A percentile compares a stretch with the other conserved stretches of the same genome.
Conservation (phyloP, 1,284 basidiomycete species). For the Leucoagaricus sp. region DNA sequence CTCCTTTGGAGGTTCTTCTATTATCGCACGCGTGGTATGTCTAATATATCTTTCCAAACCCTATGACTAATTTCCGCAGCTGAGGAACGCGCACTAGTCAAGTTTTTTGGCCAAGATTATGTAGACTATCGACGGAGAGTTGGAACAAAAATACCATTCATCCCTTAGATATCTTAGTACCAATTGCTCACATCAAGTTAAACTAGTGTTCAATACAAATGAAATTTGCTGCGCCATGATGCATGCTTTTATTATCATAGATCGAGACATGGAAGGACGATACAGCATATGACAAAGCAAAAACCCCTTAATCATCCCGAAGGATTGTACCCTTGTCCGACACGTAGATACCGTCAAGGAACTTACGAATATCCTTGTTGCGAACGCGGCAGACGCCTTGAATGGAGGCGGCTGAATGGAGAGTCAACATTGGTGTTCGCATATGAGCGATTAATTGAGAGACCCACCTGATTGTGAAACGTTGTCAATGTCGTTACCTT, state of each 20-base stretch:
- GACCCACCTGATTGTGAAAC: conserved; percentile 89
- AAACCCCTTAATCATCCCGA: conserved; percentile 36
- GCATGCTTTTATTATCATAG: conserved; percentile 10
- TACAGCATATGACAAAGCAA: conserved; percentile 7
- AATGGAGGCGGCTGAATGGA: conserved; percentile 82
- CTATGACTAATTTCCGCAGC: conserved; percentile 37
- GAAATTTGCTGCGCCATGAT: not conserved
- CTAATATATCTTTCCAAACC: not conserved
- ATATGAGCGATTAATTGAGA: not conserved
- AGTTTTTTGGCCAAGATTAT: conserved; percentile 86
- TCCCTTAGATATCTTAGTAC: conserved; percentile 29
- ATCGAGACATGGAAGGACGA: not conserved
- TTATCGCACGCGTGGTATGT: conserved; percentile 75
- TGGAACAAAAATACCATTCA: conserved; percentile 75
- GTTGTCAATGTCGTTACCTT: conserved; percentile 94
- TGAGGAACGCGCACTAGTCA: conserved; percentile 73
- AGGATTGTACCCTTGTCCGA: conserved; percentile 77
- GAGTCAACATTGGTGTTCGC: conserved; percentile 13
- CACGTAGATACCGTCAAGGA: conserved; percentile 92
- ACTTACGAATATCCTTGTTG: conserved; percentile 99
- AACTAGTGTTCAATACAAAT: not conserved
- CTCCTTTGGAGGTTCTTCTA: conserved; percentile 90
- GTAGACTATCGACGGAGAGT: conserved; percentile 67
- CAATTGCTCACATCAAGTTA: conserved; percentile 10
- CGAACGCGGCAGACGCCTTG: conserved; percentile 93